Base-by-base conservation (phyloP, 352 stramenopile genomes). In the Sclerospora graminicola region DNA sequence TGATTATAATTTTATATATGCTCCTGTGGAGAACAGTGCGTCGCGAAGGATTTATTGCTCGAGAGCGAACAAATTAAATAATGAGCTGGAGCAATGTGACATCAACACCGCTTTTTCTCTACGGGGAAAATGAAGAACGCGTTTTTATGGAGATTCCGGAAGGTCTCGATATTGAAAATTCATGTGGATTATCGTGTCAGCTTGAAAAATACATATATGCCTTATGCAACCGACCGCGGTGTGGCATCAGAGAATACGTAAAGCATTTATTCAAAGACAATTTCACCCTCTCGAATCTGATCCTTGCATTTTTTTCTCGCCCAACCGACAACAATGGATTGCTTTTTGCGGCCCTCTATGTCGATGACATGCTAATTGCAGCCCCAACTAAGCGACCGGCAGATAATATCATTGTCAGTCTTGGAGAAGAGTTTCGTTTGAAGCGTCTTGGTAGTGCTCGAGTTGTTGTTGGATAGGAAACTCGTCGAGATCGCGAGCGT, bases 151-250 rank as follows among this genome's bases (percentile, higher is more conserved):
- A n/a, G 6, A 45, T 35, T 15, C 14, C 24, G 4, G 5, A 45
- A 34, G 38, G 38, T 26, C 38, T 24, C 8, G 38, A 21, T 15
- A 16, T 45, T 16, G 39, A 39, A 46, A 34, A 7, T 11, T 18
- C 3, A 26, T 42, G 18, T 35, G 15, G 1, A 41, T 50, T 36
- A 50, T 67, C 5, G 26, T 69, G 49, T 29, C 10, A 31, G 19
- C 48, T 69, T 20, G 28, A 26, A 16, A 44, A 47, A 18, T 52
- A 14, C 23, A 69, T 0, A 69, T 67, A 26, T 58, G 50, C 14
- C 56, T 69, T 13, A 68, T 69, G 13, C 51, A 74, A 47, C 36
- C 57, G 10, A 41, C 62, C 7, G 36, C 24, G 10, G 42, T 60
- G 15, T 68, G 54, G 57, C 45, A 63, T 41, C 18, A 47, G 27